Evolutionary conservation across 2,329 filamentous ascomycete species (phyloP).

Genomic region (Penicillium capsulatum): DNA sequence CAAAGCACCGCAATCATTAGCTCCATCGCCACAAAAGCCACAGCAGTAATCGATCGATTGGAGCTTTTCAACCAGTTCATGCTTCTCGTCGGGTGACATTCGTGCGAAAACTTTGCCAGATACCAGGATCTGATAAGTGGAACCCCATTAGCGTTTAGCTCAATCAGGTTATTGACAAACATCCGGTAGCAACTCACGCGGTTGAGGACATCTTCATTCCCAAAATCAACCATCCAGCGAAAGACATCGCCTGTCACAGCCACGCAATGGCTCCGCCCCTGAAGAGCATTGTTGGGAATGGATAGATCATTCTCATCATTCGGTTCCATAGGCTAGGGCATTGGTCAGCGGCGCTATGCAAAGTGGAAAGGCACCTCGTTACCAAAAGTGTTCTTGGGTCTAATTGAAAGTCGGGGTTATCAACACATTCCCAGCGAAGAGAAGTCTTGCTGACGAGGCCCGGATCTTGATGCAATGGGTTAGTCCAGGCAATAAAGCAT

Average conservation of each 20-base stretch:
- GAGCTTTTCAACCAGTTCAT: slow-evolving; percentile 93
- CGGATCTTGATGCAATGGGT: slow-evolving; percentile 50
- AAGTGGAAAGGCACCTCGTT: slow-evolving; percentile 21
- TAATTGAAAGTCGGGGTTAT: slow-evolving; percentile 72
- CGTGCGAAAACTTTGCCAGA: slow-evolving; percentile 90
- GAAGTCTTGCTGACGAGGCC: slow-evolving; percentile 67
- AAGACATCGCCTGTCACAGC: slow-evolving; percentile 93
- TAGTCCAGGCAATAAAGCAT: neutral
- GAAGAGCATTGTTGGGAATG: slow-evolving; percentile 76
- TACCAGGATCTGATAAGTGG: slow-evolving; percentile 67
- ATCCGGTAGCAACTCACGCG: slow-evolving; percentile 47
- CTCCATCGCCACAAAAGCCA: slow-evolving; percentile 95
- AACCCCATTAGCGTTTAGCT: too few relatives aligned
- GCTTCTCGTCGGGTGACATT: slow-evolving; percentile 98
- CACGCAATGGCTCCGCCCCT: slow-evolving; percentile 78
- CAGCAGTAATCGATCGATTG: slow-evolving; percentile 94
- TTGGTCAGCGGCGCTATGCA: slow-evolving; percentile 9
- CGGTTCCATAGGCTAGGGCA: slow-evolving; percentile 62
- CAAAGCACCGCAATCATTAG: slow-evolving; percentile 93
- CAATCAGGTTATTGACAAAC: neutral
- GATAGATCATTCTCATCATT: slow-evolving; percentile 73
- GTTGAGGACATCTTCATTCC: slow-evolving; percentile 71
- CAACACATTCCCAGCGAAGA: slow-evolving; percentile 90
- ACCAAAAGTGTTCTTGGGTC: slow-evolving; percentile 73
- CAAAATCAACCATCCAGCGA: slow-evolving; percentile 92